A percentile compares a stretch with the other conserved stretches of the same genome.
phyloP scores from a whole-genome alignment of 176 grass and related monocot genomes.

The Alloteropsis semialata region DNA sequence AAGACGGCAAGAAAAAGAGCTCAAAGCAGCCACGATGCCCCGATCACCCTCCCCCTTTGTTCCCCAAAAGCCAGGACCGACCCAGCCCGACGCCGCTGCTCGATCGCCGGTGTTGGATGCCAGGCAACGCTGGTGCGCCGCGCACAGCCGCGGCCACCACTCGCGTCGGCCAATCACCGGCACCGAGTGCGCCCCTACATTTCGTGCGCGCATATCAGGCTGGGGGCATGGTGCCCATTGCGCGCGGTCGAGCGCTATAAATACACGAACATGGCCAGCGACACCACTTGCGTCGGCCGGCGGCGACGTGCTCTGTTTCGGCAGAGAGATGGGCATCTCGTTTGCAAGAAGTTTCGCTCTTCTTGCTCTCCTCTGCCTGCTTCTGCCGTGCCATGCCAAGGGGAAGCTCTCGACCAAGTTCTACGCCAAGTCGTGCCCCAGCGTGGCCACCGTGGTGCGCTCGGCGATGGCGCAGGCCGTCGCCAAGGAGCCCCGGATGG shows the following conservation, averaged over 20 bases:
- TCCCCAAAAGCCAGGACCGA: conserved; percentile 36
- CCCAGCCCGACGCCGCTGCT: conserved; percentile 2
- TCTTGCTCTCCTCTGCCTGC: conserved; percentile 28
- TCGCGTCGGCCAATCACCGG: conserved; percentile 1
- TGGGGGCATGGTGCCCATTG: background rate
- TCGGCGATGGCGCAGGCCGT: conserved; percentile 38
- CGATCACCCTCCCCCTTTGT: conserved; percentile 13
- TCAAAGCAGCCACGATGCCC: conserved; percentile 19
- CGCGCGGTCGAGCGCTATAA: background rate
- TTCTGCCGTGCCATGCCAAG: conserved; percentile 38
- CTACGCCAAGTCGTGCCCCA: conserved; percentile 59
- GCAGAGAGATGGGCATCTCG: conserved; percentile 28
- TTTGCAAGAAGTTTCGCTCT: background rate
- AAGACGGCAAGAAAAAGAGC: background rate
- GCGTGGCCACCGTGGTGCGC: conserved; percentile 39
- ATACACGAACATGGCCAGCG: background rate
- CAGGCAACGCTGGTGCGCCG: conserved; percentile 36
- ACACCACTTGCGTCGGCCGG: background rate
- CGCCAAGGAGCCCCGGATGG: conserved; percentile 61
- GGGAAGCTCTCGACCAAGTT: conserved; percentile 51
- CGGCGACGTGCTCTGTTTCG: background rate
- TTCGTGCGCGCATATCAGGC: background rate
- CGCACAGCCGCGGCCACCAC: conserved; percentile 22
- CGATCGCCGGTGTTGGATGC: background rate
- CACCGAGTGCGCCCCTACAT: conserved; percentile 4